phyloP scores from a whole-genome alignment of 345 rosid species.

The Eucalyptus erythrocorys region DNA sequence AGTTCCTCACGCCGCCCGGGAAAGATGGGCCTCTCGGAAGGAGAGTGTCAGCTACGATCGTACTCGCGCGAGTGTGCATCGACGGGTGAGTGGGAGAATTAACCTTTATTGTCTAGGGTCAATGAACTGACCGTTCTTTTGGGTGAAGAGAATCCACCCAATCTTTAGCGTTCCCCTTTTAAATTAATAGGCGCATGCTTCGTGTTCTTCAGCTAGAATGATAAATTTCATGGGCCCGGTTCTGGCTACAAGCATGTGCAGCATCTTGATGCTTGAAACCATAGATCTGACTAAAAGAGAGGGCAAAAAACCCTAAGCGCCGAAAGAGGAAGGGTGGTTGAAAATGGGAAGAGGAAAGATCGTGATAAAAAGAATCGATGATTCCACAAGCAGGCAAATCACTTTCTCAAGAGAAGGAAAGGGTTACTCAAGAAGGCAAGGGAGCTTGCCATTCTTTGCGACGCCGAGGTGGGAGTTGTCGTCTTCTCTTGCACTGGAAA shows the following conservation, averaged over 20 bases:
- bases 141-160: neutral
- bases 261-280: neutral
- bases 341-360: neutral
- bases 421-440: slow-evolving; percentile 1
- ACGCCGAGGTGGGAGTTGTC: neutral
- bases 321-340: neutral
- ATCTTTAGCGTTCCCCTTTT: neutral
- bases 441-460: neutral
- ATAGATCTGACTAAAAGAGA: neutral
- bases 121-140: neutral
- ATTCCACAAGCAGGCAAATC: neutral
- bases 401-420: slow-evolving; percentile 1
- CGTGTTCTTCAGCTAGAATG: neutral
- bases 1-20: neutral
- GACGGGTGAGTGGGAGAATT: neutral
- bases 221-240: neutral
- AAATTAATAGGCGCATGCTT: neutral
- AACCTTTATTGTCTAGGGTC: neutral
- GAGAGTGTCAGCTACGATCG: neutral
- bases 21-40: neutral
- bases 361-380: neutral
- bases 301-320: neutral
- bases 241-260: neutral
- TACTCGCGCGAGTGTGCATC: neutral
- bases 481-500: neutral